Conservation (phyloP, 192 early-diverging fungal genomes). For the Gaertneriomyces semiglobifer region DNA sequence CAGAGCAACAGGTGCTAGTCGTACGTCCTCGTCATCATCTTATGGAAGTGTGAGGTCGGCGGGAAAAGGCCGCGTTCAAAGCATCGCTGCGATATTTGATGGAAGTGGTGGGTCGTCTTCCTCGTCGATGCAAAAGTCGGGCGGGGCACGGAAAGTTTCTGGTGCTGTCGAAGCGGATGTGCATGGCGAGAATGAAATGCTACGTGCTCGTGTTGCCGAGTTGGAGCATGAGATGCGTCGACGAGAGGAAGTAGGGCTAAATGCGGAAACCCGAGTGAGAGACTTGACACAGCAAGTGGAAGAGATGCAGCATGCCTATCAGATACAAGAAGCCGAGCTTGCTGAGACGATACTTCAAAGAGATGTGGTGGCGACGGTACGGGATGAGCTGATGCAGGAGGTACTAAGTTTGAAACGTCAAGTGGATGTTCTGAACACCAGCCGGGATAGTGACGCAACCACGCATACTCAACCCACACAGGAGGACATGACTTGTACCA, state of each 20-base stretch:
- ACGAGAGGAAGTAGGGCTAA: no score
- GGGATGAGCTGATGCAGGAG: conserved; percentile 20
- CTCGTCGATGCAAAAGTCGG: not conserved
- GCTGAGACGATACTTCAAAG: not conserved
- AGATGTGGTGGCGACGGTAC: conserved; percentile 10
- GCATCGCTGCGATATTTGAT: conserved; percentile 21
- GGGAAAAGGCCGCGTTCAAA: conserved; percentile 15
- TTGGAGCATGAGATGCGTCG: not conserved
- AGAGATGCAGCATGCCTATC: not conserved
- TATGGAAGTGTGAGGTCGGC: conserved; percentile 3
- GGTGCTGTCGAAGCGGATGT: not conserved
- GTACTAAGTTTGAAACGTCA: not conserved
- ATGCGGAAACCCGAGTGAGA: no score
- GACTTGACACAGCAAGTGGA: not conserved
- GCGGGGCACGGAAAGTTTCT: not conserved
- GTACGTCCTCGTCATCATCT: not conserved
- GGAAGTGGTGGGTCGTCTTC: not conserved
- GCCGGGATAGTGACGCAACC: not conserved
- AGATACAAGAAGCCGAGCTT: conserved; percentile 4
- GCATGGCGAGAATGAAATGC: not conserved
- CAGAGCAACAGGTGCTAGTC: not conserved
- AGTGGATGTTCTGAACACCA: no score
- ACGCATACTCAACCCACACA: not conserved
- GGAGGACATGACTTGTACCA: no score
- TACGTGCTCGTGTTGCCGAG: not conserved